Conservation (phyloP, 306 rosid genomes). For the Prosopis cineraria region DNA sequence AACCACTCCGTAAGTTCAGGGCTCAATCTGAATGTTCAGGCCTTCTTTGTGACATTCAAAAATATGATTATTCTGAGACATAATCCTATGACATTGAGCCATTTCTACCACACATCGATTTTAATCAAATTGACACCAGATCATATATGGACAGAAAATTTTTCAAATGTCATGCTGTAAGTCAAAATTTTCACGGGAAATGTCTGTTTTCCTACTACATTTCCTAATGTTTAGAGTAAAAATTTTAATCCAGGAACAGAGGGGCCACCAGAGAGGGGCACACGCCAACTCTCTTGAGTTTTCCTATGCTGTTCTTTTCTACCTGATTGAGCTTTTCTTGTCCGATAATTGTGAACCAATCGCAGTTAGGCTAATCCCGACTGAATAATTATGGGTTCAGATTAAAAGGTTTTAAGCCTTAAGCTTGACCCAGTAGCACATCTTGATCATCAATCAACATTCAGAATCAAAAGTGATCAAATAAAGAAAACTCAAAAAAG, state of each 20-base stretch:
- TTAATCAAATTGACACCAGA: not conserved
- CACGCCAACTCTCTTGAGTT: not conserved
- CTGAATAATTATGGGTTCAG: not conserved
- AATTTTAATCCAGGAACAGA: not conserved
- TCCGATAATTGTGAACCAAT: not conserved
- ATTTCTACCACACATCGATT: not conserved
- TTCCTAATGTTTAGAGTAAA: not conserved
- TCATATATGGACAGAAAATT: not conserved
- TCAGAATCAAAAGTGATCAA: not conserved
- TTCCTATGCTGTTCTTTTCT: not conserved
- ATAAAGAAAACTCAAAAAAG: not conserved
- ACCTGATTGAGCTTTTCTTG: not conserved
- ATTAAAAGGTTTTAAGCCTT: not conserved
- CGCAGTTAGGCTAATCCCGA: not conserved
- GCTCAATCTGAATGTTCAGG: slow-evolving; percentile 59
- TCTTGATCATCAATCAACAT: not conserved
- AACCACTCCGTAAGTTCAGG: slow-evolving; percentile 72
- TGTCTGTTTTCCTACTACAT: not conserved
- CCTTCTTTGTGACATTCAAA: slow-evolving; percentile 25
- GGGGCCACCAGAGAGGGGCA: too few species aligned
- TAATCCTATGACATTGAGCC: not conserved
- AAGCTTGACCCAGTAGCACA: not conserved
- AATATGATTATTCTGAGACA: not conserved
- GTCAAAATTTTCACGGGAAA: not conserved
- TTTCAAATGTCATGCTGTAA: not conserved